Percentiles rank a stretch among this genome's conserved stretches.
These are phyloP conservation scores for Quercus lobata DNA, from an alignment of 331 rosid species.

Conservation along the genomic window DNA sequence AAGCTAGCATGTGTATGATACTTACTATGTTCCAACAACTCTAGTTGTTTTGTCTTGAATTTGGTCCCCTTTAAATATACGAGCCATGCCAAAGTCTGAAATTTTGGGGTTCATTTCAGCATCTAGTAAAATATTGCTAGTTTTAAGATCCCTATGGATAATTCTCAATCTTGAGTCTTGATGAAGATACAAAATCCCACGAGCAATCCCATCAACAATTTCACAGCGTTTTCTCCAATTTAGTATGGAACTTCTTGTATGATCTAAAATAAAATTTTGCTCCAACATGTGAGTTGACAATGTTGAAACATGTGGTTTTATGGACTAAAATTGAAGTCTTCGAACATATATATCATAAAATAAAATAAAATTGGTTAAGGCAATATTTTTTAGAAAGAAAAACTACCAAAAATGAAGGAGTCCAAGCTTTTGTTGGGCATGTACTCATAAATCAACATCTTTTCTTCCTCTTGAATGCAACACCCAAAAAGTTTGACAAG, in stretches of 20 bases:
- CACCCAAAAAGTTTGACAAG: conserved; percentile 58
- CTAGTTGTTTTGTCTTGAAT: conserved; percentile 39
- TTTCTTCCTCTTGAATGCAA: conserved; percentile 44
- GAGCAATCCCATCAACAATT: conserved; percentile 37
- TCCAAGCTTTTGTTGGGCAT: conserved; percentile 50
- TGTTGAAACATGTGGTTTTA: background rate
- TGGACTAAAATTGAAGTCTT: background rate
- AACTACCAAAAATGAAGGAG: conserved; percentile 45
- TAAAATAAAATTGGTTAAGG: background rate
- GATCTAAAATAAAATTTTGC: background rate
- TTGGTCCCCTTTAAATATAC: conserved; percentile 45
- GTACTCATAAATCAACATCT: conserved; percentile 49
- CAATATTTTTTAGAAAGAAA: background rate
- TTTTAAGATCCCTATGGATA: conserved; percentile 48
- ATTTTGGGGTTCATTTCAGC: conserved; percentile 35
- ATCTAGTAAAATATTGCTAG: conserved; percentile 49
- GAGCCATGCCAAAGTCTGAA: conserved; percentile 59
- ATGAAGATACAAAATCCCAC: conserved; percentile 52
- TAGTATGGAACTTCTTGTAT: conserved; percentile 2
- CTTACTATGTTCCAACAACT: conserved; percentile 54
- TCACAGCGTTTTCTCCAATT: conserved; percentile 38
- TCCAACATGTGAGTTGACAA: too few species aligned
- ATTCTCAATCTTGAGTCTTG: conserved; percentile 48
- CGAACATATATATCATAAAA: background rate
- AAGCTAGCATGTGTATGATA: background rate